Evolutionary conservation across 1,284 basidiomycete genomes (phyloP), one percentile per base, ranked within the genome.

Genomic region (Naganishia sp.): DNA sequence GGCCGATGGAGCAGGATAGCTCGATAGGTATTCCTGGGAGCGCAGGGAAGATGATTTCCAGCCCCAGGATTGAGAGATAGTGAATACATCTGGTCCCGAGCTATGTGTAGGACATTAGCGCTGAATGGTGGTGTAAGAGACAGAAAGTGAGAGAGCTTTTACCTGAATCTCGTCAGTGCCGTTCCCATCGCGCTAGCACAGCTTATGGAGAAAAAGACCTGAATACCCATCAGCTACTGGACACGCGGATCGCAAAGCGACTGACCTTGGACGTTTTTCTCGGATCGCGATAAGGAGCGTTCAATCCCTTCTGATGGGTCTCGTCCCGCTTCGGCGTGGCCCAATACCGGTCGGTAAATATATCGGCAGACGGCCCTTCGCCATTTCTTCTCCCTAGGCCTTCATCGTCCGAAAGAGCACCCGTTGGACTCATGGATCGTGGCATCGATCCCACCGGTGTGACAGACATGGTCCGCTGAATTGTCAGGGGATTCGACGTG

Each of bases 51-150:
- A 77, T 0, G 75, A 77, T 67, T 82, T 83, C 82, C 81, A 83
- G n/a, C 82, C 82, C 82, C 82, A 83, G 13, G 75, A 78, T 73
- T 83, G 82, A 15, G 76, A 79, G 44, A 93, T 83, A 25, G 87
- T 84, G 75, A 97, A 96, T 55, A 86, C 84, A 75, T 96, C 93
- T 1, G 93, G 94, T 0, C 88, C 86, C 68, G 90, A 92, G 21
- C 75, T 74, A n/a, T 21, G 13, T 9, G 6, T 10, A 16, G 16
- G n/a, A 11, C 28, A 36, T 42, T 3, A 60, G n/a, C 33, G 31
- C 13, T 16, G 70, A 31, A 39, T 16, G 9, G 18, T 23, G 2
- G 28, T 21, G 21, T 21, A 21, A 13, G 13, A 9, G 36, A 39
- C 4, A 28, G 28, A 28, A 5, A 28, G 5, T 28, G 28, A 28